These are phyloP conservation scores for Termitomyces sp. DNA, from an alignment of 768 basidiomycete genomes.

Conservation along the genomic window DNA sequence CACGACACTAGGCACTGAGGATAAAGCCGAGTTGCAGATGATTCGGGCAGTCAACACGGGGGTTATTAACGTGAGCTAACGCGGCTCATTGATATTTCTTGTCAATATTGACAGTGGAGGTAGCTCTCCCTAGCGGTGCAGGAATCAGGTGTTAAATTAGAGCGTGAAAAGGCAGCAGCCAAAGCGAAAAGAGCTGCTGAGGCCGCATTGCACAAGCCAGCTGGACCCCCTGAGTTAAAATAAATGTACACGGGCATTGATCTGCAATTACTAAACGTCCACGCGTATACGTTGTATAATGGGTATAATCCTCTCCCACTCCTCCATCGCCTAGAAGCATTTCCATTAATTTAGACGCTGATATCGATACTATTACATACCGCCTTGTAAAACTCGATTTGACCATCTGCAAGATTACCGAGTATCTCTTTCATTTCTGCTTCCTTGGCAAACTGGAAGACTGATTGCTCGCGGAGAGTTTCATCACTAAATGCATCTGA, in stretches of 20 bases:
- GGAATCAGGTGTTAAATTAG: slow-evolving; percentile 72
- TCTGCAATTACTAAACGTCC: slow-evolving; percentile 57
- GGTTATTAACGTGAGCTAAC: slow-evolving; percentile 61
- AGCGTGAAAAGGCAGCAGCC: slow-evolving; percentile 27
- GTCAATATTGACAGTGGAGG: not conserved
- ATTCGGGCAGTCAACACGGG: slow-evolving; percentile 82
- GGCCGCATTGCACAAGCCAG: not conserved
- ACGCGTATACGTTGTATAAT: slow-evolving; percentile 92
- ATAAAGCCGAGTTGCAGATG: slow-evolving; percentile 68
- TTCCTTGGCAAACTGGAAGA: slow-evolving; percentile 89
- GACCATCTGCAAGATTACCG: slow-evolving; percentile 84
- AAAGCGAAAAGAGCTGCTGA: slow-evolving; percentile 7
- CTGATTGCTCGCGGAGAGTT: slow-evolving; percentile 83
- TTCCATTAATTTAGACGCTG: not conserved
- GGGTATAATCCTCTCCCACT: slow-evolving; percentile 95
- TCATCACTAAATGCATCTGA: slow-evolving; percentile 96
- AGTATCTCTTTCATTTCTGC: slow-evolving; percentile 98
- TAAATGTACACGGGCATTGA: slow-evolving; percentile 2
- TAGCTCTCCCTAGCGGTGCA: slow-evolving; percentile 77
- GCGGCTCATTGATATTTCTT: not conserved
- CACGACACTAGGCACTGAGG: slow-evolving; percentile 64
- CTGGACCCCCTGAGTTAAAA: not conserved
- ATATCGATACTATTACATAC: slow-evolving; percentile 33
- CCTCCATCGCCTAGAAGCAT: slow-evolving; percentile 77
- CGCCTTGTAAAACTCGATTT: slow-evolving; percentile 92